phyloP scores from a whole-genome alignment of 306 rosid genomes.

The Potentilla sterilis region DNA sequence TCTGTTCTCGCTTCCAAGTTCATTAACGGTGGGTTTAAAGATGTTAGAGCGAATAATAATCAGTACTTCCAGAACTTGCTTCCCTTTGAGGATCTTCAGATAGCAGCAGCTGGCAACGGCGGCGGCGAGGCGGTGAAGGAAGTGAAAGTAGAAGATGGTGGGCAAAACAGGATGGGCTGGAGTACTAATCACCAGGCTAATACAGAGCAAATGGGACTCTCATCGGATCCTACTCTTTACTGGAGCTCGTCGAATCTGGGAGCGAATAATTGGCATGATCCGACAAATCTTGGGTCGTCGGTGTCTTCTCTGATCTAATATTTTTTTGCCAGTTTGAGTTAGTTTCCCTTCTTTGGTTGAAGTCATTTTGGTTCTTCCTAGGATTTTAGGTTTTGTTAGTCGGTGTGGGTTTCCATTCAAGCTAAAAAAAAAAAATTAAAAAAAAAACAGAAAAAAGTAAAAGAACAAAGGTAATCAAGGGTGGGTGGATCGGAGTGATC shows the following conservation, averaged over 20 bases:
- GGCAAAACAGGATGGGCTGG: slow-evolving; percentile 45
- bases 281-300: slow-evolving; percentile 59
- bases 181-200: slow-evolving; percentile 44
- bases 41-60: slow-evolving; percentile 24
- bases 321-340: not conserved
- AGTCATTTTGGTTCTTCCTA: slow-evolving; percentile 24
- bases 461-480: not conserved
- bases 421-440: slow-evolving; percentile 9
- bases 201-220: slow-evolving; percentile 47
- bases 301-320: slow-evolving; percentile 67
- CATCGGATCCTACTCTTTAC: slow-evolving; percentile 58
- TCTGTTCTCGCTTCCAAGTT: slow-evolving; percentile 60
- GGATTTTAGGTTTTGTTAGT: slow-evolving; percentile 19
- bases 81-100: slow-evolving; percentile 49
- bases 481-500: slow-evolving; percentile 87
- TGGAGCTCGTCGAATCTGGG: slow-evolving; percentile 55
- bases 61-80: slow-evolving; percentile 38
- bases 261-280: slow-evolving; percentile 64
- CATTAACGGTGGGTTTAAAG: slow-evolving; percentile 40
- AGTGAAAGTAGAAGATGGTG: slow-evolving; percentile 56
- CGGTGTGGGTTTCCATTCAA: slow-evolving; percentile 8
- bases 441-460: slow-evolving; percentile 18
- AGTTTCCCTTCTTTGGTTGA: slow-evolving; percentile 22
- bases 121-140: slow-evolving; percentile 35
- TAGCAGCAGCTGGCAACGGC: slow-evolving; percentile 11